Evolutionary conservation across 1,284 basidiomycete genomes (phyloP), one percentile per base, ranked within the genome.

Genomic region (Pseudomicrostroma phylloplanum): DNA sequence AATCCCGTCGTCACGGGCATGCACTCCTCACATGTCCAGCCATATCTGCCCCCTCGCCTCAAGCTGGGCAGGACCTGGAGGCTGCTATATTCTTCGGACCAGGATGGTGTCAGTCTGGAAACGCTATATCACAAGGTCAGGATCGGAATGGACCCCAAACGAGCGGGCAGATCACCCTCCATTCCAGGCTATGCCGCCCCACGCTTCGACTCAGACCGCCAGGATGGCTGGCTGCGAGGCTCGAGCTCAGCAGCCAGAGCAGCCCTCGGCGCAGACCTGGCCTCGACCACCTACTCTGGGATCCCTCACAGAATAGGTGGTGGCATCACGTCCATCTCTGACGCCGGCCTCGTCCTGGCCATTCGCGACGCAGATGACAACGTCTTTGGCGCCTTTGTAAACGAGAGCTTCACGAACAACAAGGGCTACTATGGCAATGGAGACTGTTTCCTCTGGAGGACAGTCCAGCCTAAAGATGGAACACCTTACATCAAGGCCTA

Each of bases 101-200:
- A 96, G 77, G 90, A 97, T 68, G 94, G 94, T 0, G 92, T 93
- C 55, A 93, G 91, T 9, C 83, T 97, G 11, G 86, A 88, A 46
- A 96, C 94, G 0, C 84, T 97, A 0, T 79, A 77, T 72, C 26
- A 74, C 57, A 65, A 65, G 7, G 73, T 76, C 2, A 61, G 61
- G 6, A 39, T 59, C 1, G 71, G 69, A 0, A 26, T 72, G 36
- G 69, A 72, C 55, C 67, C 69, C 4, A 56, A 55, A 1, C 51
- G 26, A 58, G 19, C 51, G 43, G 13, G 56, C 62, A 36, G 9
- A 36, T 36, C 30, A 3, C 9, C 30, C 9, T 2, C 12, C 17
- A 6, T 63, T 61, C 0, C 62, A 62, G 59, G 25, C 17, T 46
- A 9, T n/a, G 58, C 43, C 0, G 65, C 61, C 1, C 59, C 54